Evolutionary conservation across 2,329 filamentous ascomycete genomes (phyloP).

Genomic region (Colletotrichum liriopes): DNA sequence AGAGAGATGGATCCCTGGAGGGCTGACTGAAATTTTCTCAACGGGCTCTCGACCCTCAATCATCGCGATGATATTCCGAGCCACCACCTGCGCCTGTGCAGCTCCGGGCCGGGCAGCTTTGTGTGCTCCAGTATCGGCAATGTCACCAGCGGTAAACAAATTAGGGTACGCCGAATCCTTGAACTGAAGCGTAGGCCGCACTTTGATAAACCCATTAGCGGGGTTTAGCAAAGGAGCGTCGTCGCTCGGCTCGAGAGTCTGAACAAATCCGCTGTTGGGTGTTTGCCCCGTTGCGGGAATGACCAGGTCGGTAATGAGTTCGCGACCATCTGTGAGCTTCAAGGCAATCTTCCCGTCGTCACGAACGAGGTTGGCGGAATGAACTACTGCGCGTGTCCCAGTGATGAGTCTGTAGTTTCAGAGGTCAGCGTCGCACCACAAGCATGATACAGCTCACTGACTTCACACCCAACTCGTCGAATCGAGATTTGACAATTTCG

Average conservation of each 20-base stretch:
- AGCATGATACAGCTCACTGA: background rate
- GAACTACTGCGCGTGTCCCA: constrained; percentile 8
- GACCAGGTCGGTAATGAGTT: constrained; percentile 22
- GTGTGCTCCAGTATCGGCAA: constrained; percentile 60
- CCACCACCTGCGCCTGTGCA: constrained; percentile 61
- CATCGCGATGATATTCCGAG: constrained; percentile 60
- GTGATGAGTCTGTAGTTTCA: constrained; percentile 8
- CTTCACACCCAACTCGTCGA: constrained; percentile 18
- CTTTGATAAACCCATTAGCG: constrained; percentile 50
- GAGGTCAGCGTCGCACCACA: background rate
- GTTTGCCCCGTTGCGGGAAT: constrained; percentile 32
- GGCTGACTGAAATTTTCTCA: constrained; percentile 7
- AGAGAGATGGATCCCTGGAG: constrained; percentile 27
- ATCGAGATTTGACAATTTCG: constrained; percentile 27
- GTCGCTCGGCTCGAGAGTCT: constrained; percentile 8
- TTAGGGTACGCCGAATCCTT: constrained; percentile 42
- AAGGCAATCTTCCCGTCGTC: background rate
- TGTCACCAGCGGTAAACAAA: constrained; percentile 68
- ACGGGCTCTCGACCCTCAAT: constrained; percentile 51
- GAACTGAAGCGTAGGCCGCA: constrained; percentile 63
- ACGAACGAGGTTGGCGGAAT: background rate
- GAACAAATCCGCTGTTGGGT: constrained; percentile 20
- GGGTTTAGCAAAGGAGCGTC: constrained; percentile 4
- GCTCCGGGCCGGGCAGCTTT: constrained; percentile 61
- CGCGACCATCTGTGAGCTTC: constrained; percentile 13